These are phyloP conservation scores for Micractinium sp. DNA, from an alignment of 139 green algal genomes.

Conservation along the genomic window DNA sequence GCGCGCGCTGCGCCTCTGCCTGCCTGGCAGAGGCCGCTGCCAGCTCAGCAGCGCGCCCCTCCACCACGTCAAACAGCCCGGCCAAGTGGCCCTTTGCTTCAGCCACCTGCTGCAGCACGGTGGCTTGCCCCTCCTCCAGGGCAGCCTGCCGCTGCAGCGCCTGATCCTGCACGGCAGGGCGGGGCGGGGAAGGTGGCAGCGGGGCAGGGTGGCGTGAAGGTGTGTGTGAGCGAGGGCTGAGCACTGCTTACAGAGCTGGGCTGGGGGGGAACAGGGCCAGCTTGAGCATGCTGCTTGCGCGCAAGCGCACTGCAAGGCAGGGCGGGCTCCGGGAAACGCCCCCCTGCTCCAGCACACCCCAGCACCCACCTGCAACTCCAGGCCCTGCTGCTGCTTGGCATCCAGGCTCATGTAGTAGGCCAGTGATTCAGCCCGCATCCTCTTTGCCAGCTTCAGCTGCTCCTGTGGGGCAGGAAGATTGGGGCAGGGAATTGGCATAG, in stretches of 20 bases:
- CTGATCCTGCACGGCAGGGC: background rate
- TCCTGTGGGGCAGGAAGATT: background rate
- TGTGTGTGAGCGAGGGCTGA: no score
- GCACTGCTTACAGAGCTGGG: no score
- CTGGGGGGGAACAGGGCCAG: no score
- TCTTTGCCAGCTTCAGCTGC: background rate
- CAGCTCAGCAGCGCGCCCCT: slow-evolving; percentile 4
- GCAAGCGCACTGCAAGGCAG: no score
- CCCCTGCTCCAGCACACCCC: background rate
- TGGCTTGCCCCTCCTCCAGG: slow-evolving; percentile 27
- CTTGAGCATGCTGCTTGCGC: no score
- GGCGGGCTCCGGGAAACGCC: background rate
- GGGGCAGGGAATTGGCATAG: background rate
- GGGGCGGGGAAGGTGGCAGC: background rate
- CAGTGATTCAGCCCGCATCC: background rate
- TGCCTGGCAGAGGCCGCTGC: background rate
- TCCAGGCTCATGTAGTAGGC: slow-evolving; percentile 29
- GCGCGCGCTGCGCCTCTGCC: slow-evolving; percentile 6
- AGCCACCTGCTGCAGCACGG: background rate
- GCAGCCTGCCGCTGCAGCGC: background rate
- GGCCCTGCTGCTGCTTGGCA: background rate
- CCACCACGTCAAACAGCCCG: slow-evolving; percentile 17
- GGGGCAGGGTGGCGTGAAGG: background rate
- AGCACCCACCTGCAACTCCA: slow-evolving; percentile 16
- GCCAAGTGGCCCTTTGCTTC: background rate